phyloP scores from a whole-genome alignment of 805 yeast genomes.

The Torulaspora microellipsoides region DNA sequence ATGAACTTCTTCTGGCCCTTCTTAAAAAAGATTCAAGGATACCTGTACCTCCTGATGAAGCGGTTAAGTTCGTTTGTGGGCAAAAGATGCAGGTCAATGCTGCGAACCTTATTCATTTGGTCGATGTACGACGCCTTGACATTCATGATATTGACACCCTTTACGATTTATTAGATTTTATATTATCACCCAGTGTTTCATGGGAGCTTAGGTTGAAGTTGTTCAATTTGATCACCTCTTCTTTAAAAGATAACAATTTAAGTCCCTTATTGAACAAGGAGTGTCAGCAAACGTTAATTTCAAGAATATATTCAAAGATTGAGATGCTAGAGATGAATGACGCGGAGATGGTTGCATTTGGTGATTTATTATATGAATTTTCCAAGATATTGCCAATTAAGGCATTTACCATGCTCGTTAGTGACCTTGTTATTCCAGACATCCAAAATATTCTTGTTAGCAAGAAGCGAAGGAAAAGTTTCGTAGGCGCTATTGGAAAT shows the following conservation, averaged over 20 bases:
- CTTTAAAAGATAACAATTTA: background rate
- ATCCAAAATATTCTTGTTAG: slow-evolving; percentile 5
- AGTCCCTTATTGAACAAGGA: background rate
- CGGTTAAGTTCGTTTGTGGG: slow-evolving; percentile 4
- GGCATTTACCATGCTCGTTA: slow-evolving; percentile 48
- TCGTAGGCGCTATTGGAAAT: slow-evolving; percentile 11
- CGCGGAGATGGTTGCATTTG: background rate
- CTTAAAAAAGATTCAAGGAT: background rate
- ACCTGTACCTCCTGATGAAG: slow-evolving; percentile 3
- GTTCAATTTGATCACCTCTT: slow-evolving; percentile 1
- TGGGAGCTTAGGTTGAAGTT: background rate
- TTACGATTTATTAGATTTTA: background rate
- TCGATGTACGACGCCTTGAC: slow-evolving; percentile 1
- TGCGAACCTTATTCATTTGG: background rate
- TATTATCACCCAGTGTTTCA: slow-evolving; percentile 1
- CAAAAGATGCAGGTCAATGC: background rate
- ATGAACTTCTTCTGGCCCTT: background rate
- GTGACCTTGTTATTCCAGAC: slow-evolving; percentile 29
- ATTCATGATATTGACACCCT: slow-evolving; percentile 1
- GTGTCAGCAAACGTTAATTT: background rate
- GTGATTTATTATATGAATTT: slow-evolving; percentile 3
- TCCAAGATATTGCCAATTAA: slow-evolving; percentile 47
- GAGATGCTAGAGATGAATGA: background rate
- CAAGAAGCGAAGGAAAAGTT: slow-evolving; percentile 11
- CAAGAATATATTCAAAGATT: slow-evolving; percentile 1